Percentiles rank a stretch among this genome's conserved stretches.
Conservation (phyloP, 2,329 filamentous ascomycete genomes). For the Diaporthe australafricana region DNA sequence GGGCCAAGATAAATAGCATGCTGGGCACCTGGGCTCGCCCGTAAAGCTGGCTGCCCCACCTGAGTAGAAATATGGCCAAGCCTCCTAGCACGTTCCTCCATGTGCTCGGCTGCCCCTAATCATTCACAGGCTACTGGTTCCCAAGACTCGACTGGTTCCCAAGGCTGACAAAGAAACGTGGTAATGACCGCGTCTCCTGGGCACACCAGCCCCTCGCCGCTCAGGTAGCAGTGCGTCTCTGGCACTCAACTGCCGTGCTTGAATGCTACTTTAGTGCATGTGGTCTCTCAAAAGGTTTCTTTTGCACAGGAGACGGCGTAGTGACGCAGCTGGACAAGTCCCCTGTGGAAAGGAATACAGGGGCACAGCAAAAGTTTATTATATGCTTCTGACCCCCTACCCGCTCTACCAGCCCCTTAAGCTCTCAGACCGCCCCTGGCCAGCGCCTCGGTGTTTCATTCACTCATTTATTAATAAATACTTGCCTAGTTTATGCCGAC, state of each 20-base stretch:
- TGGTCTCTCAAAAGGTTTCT: background rate
- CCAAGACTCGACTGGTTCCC: too few relatives aligned
- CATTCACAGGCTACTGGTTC: background rate
- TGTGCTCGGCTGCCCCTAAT: constrained; percentile 7
- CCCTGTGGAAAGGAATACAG: background rate
- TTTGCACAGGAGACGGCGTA: too few relatives aligned
- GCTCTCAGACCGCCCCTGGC: constrained; percentile 17
- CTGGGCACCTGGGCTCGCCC: constrained; percentile 6
- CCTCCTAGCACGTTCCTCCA: constrained; percentile 1
- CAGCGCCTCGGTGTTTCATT: constrained; percentile 8
- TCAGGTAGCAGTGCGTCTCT: constrained; percentile 3
- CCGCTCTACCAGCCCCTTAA: background rate
- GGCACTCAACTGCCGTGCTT: background rate
- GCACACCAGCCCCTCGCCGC: background rate
- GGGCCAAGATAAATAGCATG: constrained; percentile 20
- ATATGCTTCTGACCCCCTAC: too few relatives aligned
- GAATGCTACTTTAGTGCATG: background rate
- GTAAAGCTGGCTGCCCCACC: constrained; percentile 14
- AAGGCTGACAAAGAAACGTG: constrained; percentile 2
- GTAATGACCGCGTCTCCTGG: background rate
- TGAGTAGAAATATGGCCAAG: background rate
- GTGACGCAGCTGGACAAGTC: background rate
- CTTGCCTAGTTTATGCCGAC: too few relatives aligned
- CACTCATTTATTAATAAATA: too few relatives aligned
- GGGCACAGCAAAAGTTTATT: too few relatives aligned